These are phyloP conservation scores for Stagonosporopsis chrysanthemi DNA, from an alignment of 2,329 filamentous ascomycete genomes.

Conservation along the genomic window DNA sequence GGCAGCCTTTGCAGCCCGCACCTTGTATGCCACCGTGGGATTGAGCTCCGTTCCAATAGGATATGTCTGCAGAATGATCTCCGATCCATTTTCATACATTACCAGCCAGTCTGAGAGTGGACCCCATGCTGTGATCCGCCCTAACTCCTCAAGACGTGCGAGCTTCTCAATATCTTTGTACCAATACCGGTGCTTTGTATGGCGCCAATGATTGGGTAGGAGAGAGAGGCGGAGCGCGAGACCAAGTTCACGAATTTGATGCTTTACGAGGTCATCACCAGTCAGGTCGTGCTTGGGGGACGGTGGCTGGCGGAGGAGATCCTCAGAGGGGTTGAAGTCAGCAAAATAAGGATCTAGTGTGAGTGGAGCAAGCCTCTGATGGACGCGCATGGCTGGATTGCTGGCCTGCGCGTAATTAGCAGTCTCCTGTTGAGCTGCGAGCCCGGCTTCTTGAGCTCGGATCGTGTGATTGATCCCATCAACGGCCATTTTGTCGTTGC, in stretches of 20 bases:
- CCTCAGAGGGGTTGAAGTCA: neutral
- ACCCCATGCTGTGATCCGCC: neutral
- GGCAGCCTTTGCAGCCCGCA: neutral
- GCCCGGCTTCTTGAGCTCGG: neutral
- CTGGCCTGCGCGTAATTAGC: neutral
- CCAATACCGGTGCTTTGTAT: neutral
- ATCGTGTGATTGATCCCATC: neutral
- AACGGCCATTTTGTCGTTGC: neutral
- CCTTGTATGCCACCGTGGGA: neutral
- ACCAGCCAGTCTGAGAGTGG: conserved; percentile 2
- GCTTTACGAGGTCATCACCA: neutral
- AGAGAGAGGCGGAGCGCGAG: neutral
- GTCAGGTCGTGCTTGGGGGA: neutral
- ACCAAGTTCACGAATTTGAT: neutral
- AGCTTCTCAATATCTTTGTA: neutral
- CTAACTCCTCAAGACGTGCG: neutral
- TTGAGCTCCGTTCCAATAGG: neutral
- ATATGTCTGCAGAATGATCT: neutral
- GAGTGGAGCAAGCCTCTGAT: neutral
- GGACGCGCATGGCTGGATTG: neutral
- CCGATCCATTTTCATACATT: neutral
- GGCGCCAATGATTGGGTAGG: neutral
- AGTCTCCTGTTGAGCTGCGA: neutral
- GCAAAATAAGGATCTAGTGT: neutral
- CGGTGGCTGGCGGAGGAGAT: neutral